Percentiles rank a stretch among this genome's conserved stretches.
Evolutionary conservation across 2,329 filamentous ascomycete genomes (phyloP).

Genomic region (Aquanectria penicillioides): DNA sequence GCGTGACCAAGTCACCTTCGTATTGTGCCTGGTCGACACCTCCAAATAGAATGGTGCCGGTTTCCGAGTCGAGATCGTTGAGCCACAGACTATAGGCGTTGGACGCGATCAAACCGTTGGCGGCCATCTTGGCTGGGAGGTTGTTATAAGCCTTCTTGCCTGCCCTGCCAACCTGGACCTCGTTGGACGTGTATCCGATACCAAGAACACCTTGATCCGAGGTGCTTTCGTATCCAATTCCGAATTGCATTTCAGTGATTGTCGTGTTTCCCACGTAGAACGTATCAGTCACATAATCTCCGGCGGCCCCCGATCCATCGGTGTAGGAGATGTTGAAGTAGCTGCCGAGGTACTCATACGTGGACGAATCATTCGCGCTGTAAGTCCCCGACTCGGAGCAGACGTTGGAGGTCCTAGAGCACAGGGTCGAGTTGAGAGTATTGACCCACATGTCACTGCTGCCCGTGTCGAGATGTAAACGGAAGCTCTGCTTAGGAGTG

Average conservation of each 20-base stretch:
- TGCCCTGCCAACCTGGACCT: constrained; percentile 74
- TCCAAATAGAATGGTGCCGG: constrained; percentile 78
- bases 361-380: constrained; percentile 75
- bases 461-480: constrained; percentile 73
- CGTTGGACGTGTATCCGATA: constrained; percentile 83
- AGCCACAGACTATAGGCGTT: constrained; percentile 81
- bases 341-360: constrained; percentile 77
- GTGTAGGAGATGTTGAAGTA: constrained; percentile 90
- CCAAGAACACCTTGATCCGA: constrained; percentile 81
- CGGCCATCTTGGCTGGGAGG: constrained; percentile 72
- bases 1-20: constrained; percentile 68
- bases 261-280: constrained; percentile 67
- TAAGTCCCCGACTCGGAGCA: constrained; percentile 76
- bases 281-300: constrained; percentile 84
- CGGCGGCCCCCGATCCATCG: constrained; percentile 79
- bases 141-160: constrained; percentile 70
- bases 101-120: constrained; percentile 68
- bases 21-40: constrained; percentile 77
- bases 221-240: constrained; percentile 73
- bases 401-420: constrained; percentile 56
- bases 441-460: constrained; percentile 80
- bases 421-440: constrained; percentile 68
- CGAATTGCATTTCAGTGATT: constrained; percentile 73
- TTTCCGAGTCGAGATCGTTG: constrained; percentile 73
- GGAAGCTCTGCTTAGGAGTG: constrained; percentile 67